Percentiles rank a stretch among this genome's conserved stretches.
These are phyloP conservation scores for Rhizoctonia solani DNA, from an alignment of 1,284 basidiomycete species.

Conservation along the genomic window DNA sequence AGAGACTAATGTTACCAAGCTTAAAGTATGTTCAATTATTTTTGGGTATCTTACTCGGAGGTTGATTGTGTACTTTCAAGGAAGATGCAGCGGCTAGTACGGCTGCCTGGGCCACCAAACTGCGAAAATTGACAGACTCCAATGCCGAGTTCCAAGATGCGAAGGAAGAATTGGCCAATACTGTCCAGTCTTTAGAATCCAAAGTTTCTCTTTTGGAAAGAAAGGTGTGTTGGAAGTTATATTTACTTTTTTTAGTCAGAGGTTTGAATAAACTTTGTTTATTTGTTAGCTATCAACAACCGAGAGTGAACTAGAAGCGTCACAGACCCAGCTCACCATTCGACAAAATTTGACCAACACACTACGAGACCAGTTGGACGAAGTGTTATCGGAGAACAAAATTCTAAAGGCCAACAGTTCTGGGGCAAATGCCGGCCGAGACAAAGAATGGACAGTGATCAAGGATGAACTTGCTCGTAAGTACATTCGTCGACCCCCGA, in stretches of 20 bases:
- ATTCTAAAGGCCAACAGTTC: constrained; percentile 51
- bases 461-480: constrained; percentile 31
- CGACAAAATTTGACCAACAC: constrained; percentile 1
- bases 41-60: constrained; percentile 60
- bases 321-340: constrained; percentile 15
- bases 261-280: background rate
- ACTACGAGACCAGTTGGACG: constrained; percentile 11
- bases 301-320: constrained; percentile 4
- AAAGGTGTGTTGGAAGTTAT: constrained; percentile 12
- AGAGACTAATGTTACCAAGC: constrained; percentile 65
- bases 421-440: constrained; percentile 55
- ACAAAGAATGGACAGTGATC: constrained; percentile 41
- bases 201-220: constrained; percentile 1
- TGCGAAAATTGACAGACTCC: constrained; percentile 55
- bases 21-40: constrained; percentile 56
- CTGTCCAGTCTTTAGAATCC: constrained; percentile 7
- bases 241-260: background rate
- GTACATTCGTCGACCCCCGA: background rate
- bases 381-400: background rate
- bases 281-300: constrained; percentile 19
- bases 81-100: constrained; percentile 64
- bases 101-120: constrained; percentile 61
- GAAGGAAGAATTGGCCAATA: constrained; percentile 57
- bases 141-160: constrained; percentile 48
- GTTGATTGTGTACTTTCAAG: constrained; percentile 59